phyloP scores from a whole-genome alignment of 805 yeast species.

The Monosporozyma servazzii region DNA sequence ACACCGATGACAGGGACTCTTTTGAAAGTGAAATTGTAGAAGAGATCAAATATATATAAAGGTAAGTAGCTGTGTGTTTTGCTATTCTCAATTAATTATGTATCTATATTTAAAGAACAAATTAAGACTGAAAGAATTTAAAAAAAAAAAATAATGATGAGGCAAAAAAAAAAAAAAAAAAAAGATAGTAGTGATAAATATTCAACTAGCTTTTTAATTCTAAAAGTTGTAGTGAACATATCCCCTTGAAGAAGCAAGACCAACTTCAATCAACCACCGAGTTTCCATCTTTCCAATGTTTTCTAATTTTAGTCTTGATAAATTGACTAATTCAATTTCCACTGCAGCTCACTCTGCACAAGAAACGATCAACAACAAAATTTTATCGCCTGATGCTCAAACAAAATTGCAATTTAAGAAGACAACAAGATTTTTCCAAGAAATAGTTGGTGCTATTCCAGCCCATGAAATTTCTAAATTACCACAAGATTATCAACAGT shows the following conservation, averaged over 20 bases:
- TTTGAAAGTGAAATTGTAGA: constrained; percentile 1
- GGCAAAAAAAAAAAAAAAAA: background rate
- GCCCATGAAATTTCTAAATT: constrained; percentile 57
- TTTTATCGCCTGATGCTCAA: constrained; percentile 25
- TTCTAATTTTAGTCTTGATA: constrained; percentile 23
- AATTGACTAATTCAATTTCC: constrained; percentile 23
- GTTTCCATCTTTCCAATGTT: constrained; percentile 5
- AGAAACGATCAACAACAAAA: constrained; percentile 22
- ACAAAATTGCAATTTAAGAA: constrained; percentile 23
- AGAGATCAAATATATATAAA: constrained; percentile 3
- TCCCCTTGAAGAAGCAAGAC: background rate
- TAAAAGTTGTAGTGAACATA: background rate
- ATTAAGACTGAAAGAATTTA: too few relatives aligned
- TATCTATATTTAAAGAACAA: background rate
- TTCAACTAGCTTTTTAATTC: background rate
- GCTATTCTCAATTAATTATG: background rate
- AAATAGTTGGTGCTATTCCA: constrained; percentile 48
- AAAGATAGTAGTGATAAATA: background rate
- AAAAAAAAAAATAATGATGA: too few relatives aligned
- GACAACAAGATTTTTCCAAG: constrained; percentile 36
- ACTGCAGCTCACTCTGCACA: constrained; percentile 28
- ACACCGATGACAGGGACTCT: background rate
- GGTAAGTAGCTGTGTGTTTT: background rate
- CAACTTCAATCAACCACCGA: background rate
- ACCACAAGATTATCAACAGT: constrained; percentile 60